Conservation (phyloP, 2,329 filamentous ascomycete species). For the Penicillium sp. region DNA sequence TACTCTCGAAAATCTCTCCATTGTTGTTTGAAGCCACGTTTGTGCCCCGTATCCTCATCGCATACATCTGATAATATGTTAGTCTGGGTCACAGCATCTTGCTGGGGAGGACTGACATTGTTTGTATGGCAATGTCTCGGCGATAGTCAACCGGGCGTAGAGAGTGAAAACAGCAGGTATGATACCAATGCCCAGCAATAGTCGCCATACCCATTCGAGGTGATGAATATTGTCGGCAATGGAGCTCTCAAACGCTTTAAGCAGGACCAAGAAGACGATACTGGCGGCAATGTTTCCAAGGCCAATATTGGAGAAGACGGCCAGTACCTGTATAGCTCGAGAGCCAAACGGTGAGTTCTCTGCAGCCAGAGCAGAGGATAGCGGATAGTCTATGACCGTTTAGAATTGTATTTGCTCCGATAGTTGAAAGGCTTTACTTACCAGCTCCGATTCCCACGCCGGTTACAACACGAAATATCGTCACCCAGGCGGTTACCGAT, state of each 20-base stretch:
- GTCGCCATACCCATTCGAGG: constrained; percentile 27
- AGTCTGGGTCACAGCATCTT: neutral
- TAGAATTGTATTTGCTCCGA: neutral
- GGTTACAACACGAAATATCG: constrained; percentile 25
- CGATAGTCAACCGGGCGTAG: constrained; percentile 28
- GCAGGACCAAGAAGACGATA: constrained; percentile 20
- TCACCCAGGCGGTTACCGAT: constrained; percentile 17
- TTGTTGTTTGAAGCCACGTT: constrained; percentile 14
- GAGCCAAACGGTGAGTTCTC: constrained; percentile 17
- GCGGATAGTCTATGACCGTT: constrained; percentile 14
- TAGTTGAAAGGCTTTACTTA: constrained; percentile 10
- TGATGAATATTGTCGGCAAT: constrained; percentile 6
- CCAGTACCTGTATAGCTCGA: constrained; percentile 18
- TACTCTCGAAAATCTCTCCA: constrained; percentile 31
- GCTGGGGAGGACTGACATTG: constrained; percentile 9
- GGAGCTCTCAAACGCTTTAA: constrained; percentile 17
- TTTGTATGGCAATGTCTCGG: constrained; percentile 16
- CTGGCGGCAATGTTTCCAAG: constrained; percentile 23
- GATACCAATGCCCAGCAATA: constrained; percentile 26
- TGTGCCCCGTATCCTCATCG: constrained; percentile 10
- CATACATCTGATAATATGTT: constrained; percentile 9
- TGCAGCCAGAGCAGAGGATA: constrained; percentile 13
- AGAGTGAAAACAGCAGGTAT: constrained; percentile 23
- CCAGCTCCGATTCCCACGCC: constrained; percentile 27
- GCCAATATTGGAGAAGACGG: constrained; percentile 24